Conservation (phyloP, 2,329 filamentous ascomycete species). For the Trichoderma atrobrunneum region DNA sequence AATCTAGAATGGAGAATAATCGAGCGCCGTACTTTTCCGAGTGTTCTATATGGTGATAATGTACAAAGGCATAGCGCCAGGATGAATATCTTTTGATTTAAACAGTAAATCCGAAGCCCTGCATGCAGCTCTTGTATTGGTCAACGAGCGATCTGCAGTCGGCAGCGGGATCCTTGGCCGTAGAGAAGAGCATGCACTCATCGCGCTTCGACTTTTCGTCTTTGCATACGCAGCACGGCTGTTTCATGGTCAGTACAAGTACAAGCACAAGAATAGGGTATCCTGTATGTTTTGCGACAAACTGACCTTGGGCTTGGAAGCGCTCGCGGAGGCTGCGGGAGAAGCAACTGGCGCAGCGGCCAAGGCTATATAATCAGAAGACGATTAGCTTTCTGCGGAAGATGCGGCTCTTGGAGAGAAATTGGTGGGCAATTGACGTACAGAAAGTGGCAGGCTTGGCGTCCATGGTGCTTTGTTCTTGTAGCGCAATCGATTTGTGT, state of each 20-base stretch:
- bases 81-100: constrained; percentile 30
- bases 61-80: constrained; percentile 23
- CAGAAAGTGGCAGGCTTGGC: constrained; percentile 30
- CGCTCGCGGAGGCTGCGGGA: constrained; percentile 32
- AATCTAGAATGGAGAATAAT: constrained; percentile 4
- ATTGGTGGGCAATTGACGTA: constrained; percentile 21
- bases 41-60: constrained; percentile 25
- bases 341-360: constrained; percentile 28
- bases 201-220: constrained; percentile 89
- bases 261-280: background rate
- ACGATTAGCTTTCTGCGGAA: constrained; percentile 18
- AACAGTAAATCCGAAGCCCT: constrained; percentile 82
- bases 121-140: constrained; percentile 89
- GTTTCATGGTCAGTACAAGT: constrained; percentile 1
- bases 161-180: constrained; percentile 72
- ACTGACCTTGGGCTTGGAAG: constrained; percentile 45
- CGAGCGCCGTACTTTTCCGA: constrained; percentile 23
- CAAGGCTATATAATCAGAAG: constrained; percentile 21
- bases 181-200: constrained; percentile 99
- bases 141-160: constrained; percentile 82
- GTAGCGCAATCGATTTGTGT: constrained; percentile 12
- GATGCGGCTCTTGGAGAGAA: background rate
- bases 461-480: constrained; percentile 32
- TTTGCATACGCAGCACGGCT: constrained; percentile 98
- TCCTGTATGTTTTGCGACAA: background rate